Conservation (phyloP, 2,329 filamentous ascomycete genomes). For the Verticillium longisporum region DNA sequence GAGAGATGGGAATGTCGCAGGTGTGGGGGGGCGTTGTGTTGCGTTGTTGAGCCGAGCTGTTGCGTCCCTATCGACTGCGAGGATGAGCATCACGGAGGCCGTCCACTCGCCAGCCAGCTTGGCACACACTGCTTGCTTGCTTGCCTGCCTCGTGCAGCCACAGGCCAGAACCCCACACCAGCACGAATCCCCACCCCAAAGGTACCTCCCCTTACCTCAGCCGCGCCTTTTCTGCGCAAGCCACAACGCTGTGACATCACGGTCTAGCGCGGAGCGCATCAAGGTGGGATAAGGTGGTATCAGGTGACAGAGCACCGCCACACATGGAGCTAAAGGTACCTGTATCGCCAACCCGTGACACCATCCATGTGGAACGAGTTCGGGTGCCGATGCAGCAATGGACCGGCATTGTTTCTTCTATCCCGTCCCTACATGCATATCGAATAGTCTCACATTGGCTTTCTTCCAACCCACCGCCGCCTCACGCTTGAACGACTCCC, state of each 20-base stretch:
- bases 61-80: not conserved
- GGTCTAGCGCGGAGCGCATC: not conserved
- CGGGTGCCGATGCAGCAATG: not conserved
- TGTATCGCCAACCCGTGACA: not conserved
- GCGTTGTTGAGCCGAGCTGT: not conserved
- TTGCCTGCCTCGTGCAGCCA: constrained; percentile 1
- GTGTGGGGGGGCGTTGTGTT: not conserved
- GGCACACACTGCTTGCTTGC: not conserved
- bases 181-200: not conserved
- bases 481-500: not conserved
- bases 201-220: not conserved
- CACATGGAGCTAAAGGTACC: constrained; percentile 2
- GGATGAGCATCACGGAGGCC: not conserved
- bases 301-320: constrained; percentile 5
- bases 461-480: not conserved
- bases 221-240: not conserved
- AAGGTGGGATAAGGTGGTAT: constrained; percentile 4
- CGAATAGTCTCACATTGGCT: not conserved
- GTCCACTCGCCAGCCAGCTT: not conserved
- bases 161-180: not conserved
- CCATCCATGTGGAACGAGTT: not conserved
- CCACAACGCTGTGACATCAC: constrained; percentile 10
- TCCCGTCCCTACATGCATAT: not conserved
- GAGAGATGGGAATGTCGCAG: not conserved
- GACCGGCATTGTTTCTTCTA: not conserved